phyloP scores from a whole-genome alignment of 1,284 basidiomycete genomes.

The Cystobasidium pallidum region DNA sequence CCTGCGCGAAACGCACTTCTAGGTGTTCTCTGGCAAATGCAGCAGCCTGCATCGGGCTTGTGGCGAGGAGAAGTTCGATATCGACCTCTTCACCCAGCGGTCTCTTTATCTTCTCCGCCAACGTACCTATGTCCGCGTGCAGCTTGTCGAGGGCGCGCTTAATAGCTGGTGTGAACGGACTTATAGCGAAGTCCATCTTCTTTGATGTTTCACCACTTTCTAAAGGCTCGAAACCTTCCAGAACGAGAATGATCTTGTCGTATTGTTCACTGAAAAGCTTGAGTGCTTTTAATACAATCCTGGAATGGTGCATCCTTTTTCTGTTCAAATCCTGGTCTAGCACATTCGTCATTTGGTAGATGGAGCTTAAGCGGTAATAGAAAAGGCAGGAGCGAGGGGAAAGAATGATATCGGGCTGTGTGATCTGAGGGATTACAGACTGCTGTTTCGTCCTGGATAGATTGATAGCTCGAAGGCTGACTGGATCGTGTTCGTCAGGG shows the following conservation, averaged over 20 bases:
- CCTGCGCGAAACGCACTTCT: constrained; percentile 14
- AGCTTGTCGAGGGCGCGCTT: constrained; percentile 24
- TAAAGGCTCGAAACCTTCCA: constrained; percentile 27
- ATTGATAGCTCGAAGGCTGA: constrained; percentile 1
- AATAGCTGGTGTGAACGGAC: constrained; percentile 12
- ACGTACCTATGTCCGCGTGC: background rate
- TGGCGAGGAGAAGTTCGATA: constrained; percentile 24
- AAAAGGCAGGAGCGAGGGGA: constrained; percentile 15
- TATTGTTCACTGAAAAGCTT: background rate
- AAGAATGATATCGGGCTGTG: constrained; percentile 33
- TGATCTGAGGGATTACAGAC: background rate
- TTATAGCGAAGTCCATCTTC: background rate
- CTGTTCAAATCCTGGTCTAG: background rate
- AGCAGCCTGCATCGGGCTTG: constrained; percentile 16
- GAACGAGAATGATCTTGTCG: constrained; percentile 31
- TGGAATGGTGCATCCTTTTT: constrained; percentile 15
- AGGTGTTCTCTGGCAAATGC: constrained; percentile 14
- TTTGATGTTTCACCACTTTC: background rate
- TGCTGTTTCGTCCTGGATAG: background rate
- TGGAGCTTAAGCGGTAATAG: constrained; percentile 25
- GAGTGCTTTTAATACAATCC: constrained; percentile 15
- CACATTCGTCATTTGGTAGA: constrained; percentile 22
- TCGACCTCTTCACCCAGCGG: constrained; percentile 9
- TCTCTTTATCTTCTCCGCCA: constrained; percentile 13
- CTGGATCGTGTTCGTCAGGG: constrained; percentile 20